These are phyloP conservation scores for Pythium periplocum DNA, from an alignment of 352 stramenopile species.

Conservation along the genomic window DNA sequence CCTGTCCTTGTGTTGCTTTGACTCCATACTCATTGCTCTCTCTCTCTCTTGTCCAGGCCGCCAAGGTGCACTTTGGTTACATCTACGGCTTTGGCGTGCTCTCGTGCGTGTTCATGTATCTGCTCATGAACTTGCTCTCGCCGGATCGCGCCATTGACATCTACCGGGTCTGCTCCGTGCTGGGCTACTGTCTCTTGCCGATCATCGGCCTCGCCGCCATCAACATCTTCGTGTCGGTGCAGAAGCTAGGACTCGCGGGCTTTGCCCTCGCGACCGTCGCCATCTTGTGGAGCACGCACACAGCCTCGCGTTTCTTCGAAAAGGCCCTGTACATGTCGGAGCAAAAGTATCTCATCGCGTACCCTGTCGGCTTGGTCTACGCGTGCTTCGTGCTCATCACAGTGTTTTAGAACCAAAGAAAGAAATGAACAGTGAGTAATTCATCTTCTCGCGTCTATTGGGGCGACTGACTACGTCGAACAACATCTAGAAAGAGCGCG, in stretches of 20 bases:
- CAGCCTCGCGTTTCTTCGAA: slow-evolving; percentile 94
- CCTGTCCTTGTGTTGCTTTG: neutral
- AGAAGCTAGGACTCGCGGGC: slow-evolving; percentile 66
- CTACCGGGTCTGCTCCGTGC: slow-evolving; percentile 91
- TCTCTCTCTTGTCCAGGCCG: slow-evolving; percentile 28
- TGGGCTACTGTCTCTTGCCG: slow-evolving; percentile 97
- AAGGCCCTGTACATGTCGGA: slow-evolving; percentile 92
- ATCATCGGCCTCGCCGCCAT: slow-evolving; percentile 94
- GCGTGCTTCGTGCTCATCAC: slow-evolving; percentile 98
- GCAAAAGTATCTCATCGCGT: slow-evolving; percentile 97
- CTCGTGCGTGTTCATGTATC: slow-evolving; percentile 93
- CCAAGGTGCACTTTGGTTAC: slow-evolving; percentile 97
- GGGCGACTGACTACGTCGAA: too few species aligned
- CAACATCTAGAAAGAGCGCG: neutral
- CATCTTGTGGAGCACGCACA: slow-evolving; percentile 94
- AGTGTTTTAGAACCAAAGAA: slow-evolving; percentile 86
- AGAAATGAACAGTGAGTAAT: neutral
- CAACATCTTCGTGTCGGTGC: slow-evolving; percentile 89
- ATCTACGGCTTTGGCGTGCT: slow-evolving; percentile 98
- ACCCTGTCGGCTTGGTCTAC: slow-evolving; percentile 96
- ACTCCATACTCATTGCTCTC: neutral
- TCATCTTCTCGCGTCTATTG: too few species aligned
- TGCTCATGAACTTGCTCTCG: slow-evolving; percentile 95
- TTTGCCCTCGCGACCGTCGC: slow-evolving; percentile 83
- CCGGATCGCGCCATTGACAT: slow-evolving; percentile 85